phyloP scores from a whole-genome alignment of 2,329 filamentous ascomycete genomes.

The Fusarium sp. region DNA sequence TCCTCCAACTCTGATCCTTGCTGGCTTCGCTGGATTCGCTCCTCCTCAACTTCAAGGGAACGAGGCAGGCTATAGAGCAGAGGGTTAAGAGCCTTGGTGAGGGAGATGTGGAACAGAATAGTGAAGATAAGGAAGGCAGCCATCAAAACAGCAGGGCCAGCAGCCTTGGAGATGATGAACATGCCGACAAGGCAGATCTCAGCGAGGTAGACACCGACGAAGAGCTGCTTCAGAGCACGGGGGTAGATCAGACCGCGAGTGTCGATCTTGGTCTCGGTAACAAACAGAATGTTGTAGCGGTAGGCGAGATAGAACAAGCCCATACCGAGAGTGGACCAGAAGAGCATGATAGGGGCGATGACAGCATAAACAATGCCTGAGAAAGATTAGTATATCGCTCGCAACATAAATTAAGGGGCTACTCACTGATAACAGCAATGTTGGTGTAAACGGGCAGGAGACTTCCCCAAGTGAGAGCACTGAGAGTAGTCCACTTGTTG shows the following conservation, averaged over 20 bases:
- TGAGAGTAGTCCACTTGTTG: conserved; percentile 76
- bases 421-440: conserved; percentile 75
- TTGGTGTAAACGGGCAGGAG: conserved; percentile 81
- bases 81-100: conserved; percentile 77
- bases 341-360: conserved; percentile 85
- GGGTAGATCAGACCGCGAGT: conserved; percentile 91
- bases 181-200: conserved; percentile 85
- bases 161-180: conserved; percentile 75
- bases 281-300: conserved; percentile 88
- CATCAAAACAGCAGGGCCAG: conserved; percentile 81
- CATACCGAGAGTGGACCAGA: conserved; percentile 83
- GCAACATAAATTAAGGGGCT: too few species aligned
- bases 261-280: conserved; percentile 82
- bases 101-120: conserved; percentile 79
- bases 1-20: conserved; percentile 47
- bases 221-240: conserved; percentile 86
- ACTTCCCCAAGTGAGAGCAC: conserved; percentile 80
- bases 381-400: conserved; percentile 32
- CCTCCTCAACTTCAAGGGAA: conserved; percentile 62
- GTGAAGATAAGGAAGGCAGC: conserved; percentile 81
- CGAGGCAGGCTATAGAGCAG: conserved; percentile 79
- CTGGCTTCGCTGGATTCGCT: conserved; percentile 52
- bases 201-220: conserved; percentile 83
- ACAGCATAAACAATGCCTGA: conserved; percentile 80
- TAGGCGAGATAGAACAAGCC: conserved; percentile 86